Percentiles rank a stretch among this genome's conserved stretches.
phyloP scores from a whole-genome alignment of 352 stramenopile species.

The Pythium dissotocum region DNA sequence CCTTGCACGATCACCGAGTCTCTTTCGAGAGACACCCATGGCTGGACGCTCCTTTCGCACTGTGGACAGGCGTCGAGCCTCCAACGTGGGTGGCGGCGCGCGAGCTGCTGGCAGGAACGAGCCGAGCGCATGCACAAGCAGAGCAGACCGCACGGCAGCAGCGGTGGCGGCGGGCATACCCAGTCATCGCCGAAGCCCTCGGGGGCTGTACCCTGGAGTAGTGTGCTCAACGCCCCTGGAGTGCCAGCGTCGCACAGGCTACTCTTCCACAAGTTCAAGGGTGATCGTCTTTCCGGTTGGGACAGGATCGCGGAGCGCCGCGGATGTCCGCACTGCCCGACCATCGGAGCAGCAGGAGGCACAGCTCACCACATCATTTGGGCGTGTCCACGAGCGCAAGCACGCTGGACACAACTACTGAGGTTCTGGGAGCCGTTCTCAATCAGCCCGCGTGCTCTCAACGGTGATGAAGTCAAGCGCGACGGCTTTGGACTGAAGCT shows the following conservation, averaged over 20 bases:
- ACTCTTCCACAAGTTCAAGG: not conserved
- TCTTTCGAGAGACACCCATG: not conserved
- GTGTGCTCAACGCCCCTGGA: not conserved
- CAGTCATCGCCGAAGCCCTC: constrained; percentile 1
- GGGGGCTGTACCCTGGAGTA: not conserved
- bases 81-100: not conserved
- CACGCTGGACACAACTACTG: too few relatives aligned
- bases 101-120: not conserved
- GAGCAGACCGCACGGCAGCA: too few relatives aligned
- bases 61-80: not conserved
- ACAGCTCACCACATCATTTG: not conserved
- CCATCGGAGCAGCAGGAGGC: not conserved
- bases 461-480: too few relatives aligned
- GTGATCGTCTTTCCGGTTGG: not conserved
- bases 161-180: not conserved
- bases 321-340: constrained; percentile 1
- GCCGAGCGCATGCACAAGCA: not conserved
- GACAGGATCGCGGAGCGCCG: not conserved
- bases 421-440: too few relatives aligned
- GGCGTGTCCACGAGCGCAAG: not conserved
- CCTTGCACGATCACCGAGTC: not conserved
- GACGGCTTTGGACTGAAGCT: too few relatives aligned
- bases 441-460: too few relatives aligned
- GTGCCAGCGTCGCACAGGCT: not conserved
- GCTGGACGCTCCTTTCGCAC: not conserved